Base-by-base conservation (phyloP, 129 eudicot genomes). In the Logfia minima region DNA sequence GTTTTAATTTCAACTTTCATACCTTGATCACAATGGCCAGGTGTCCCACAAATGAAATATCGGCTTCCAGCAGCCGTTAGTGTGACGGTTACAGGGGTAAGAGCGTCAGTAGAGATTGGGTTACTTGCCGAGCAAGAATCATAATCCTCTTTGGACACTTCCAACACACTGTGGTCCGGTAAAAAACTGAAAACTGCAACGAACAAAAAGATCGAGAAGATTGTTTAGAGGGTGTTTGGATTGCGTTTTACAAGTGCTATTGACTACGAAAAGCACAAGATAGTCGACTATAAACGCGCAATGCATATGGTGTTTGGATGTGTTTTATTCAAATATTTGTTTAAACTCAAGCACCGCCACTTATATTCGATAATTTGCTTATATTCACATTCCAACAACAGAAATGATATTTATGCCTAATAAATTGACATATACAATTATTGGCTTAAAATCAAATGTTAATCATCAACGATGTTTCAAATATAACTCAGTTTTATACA, bases 1-100 rank as follows among this genome's bases (percentile, higher is more conserved):
- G 87, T 84, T 63, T 65, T 68, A 64, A 91, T 79, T 66, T 79
- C 83, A 23, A 94, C 55, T 77, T 93, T 91, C 98, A 91, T 91
- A 41, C 97, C 97, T 71, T 70, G 75, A 64, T 65, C 71, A 79
- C 98, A 93, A 64, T 93, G 95, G 1, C 89, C 92, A 28, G 76
- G 34, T 23, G 86, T 83, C 39, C 97, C 90, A 75, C 97, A 93
- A 1, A 86, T 87, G 88, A 93, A 93, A 87, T 90, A 93, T 11
- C 90, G 79, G 29, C 71, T 86, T 43, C 96, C 97, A 2, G 85
- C 77, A 52, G 82, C 79, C 29, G 81, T 51, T 18, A 93, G 95
- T 48, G 80, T 9, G 58, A 91, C 55, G 77, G 76, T 59, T 1
- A 91, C 74, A 37, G 74, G 73, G 31, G 90, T 84, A 41, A 69